A percentile compares a stretch with the other conserved stretches of the same genome.
Evolutionary conservation across 73 alveolate species (phyloP).

Genomic region (Effrenium voratum): DNA sequence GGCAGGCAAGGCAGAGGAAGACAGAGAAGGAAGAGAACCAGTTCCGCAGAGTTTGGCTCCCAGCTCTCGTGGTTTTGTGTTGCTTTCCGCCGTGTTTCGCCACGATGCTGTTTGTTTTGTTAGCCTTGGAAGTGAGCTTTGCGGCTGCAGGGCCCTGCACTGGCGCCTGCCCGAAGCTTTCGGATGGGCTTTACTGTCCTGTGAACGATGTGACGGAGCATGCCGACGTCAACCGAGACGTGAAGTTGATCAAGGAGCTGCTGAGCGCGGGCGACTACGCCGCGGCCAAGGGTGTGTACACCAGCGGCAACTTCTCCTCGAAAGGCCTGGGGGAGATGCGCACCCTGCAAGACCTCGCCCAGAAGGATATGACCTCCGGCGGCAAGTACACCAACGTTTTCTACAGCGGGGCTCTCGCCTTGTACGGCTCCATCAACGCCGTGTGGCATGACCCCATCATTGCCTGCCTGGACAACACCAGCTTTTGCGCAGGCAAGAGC

Average conservation of each 20-base stretch:
- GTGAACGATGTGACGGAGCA: constrained; percentile 74
- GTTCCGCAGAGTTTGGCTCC: too few relatives aligned
- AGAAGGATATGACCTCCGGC: constrained; percentile 48
- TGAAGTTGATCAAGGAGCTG: neutral
- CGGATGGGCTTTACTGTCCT: constrained; percentile 50
- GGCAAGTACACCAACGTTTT: constrained; percentile 69
- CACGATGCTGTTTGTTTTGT: too few relatives aligned
- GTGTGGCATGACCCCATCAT: constrained; percentile 47
- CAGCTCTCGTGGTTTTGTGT: too few relatives aligned
- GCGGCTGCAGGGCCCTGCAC: too few relatives aligned
- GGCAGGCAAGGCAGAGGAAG: too few relatives aligned
- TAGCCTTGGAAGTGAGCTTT: too few relatives aligned
- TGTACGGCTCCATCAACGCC: constrained; percentile 24
- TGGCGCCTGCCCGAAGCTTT: too few relatives aligned
- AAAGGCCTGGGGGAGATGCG: constrained; percentile 37
- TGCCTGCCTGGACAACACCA: constrained; percentile 34
- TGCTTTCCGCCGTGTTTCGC: too few relatives aligned
- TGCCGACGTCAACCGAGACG: constrained; percentile 59
- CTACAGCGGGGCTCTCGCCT: constrained; percentile 30
- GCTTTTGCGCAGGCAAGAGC: constrained; percentile 53
- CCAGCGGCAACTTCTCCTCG: constrained; percentile 31
- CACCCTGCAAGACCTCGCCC: constrained; percentile 65
- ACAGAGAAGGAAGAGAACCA: too few relatives aligned
- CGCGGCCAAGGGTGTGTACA: constrained; percentile 49
- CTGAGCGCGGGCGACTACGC: constrained; percentile 14